These are phyloP conservation scores for Oryza meyeriana DNA, from an alignment of 176 grass and related monocot species.

Conservation along the genomic window DNA sequence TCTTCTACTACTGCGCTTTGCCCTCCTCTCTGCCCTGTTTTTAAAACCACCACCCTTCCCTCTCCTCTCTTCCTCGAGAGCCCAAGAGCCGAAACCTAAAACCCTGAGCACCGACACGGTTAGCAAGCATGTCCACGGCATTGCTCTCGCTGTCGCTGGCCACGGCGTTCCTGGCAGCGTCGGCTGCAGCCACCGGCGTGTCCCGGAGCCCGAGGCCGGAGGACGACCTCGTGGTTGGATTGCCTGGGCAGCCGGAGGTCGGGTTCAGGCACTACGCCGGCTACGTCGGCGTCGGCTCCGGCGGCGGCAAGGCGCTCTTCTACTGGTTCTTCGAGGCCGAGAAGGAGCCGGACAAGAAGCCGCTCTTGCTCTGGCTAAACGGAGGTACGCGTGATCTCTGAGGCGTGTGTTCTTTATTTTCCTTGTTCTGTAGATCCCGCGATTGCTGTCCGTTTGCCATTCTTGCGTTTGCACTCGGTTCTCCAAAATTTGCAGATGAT, in stretches of 20 bases:
- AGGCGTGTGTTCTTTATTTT: background rate
- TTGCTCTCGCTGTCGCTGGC: slow-evolving; percentile 21
- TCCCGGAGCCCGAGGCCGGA: slow-evolving; percentile 15
- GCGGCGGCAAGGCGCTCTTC: slow-evolving; percentile 68
- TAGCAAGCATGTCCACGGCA: background rate
- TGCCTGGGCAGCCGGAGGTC: slow-evolving; percentile 72
- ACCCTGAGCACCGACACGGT: background rate
- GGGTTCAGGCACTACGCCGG: slow-evolving; percentile 79
- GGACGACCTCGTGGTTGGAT: slow-evolving; percentile 55
- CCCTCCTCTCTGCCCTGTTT: background rate
- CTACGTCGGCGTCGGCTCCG: slow-evolving; percentile 54
- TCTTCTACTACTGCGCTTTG: slow-evolving; percentile 23
- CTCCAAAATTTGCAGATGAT: background rate
- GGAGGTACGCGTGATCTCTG: slow-evolving; percentile 51
- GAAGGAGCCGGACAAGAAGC: slow-evolving; percentile 57
- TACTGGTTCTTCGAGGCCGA: slow-evolving; percentile 99
- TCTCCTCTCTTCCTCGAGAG: background rate
- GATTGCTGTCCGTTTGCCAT: background rate
- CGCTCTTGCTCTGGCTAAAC: slow-evolving; percentile 97
- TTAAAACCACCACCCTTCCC: slow-evolving; percentile 29
- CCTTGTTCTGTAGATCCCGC: slow-evolving; percentile 8
- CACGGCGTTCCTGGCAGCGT: background rate
- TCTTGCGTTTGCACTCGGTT: background rate
- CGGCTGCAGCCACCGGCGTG: background rate
- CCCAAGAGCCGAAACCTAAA: background rate